A percentile compares a stretch with the other conserved stretches of the same genome.
These are phyloP conservation scores for Lanmaoa rubissima DNA, from an alignment of 768 basidiomycete genomes.

Conservation along the genomic window DNA sequence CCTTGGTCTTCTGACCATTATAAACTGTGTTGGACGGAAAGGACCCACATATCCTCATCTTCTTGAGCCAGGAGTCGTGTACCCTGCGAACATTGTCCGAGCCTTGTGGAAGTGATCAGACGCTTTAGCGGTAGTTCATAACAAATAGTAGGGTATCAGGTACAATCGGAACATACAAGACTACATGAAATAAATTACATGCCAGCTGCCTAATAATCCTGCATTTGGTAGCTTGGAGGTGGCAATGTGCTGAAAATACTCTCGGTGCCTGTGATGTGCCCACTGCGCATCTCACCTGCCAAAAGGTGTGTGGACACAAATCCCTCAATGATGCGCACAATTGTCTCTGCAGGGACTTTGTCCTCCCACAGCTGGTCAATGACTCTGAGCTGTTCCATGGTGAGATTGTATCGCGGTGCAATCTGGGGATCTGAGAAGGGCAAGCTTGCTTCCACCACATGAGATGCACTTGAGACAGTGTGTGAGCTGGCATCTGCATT, in stretches of 20 bases:
- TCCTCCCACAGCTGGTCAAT: slow-evolving; percentile 9
- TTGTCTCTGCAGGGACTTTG: slow-evolving; percentile 14
- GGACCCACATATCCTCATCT: no score
- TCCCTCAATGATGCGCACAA: slow-evolving; percentile 15
- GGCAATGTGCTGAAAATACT: slow-evolving; percentile 8
- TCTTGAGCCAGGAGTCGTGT: no score
- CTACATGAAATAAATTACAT: not conserved
- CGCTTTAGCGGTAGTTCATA: no score
- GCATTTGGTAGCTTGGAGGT: slow-evolving; percentile 24
- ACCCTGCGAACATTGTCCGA: no score
- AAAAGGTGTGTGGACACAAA: not conserved
- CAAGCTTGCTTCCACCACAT: not conserved
- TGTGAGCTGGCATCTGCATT: not conserved
- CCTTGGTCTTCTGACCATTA: no score
- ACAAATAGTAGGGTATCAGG: not conserved
- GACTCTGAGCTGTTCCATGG: slow-evolving; percentile 11
- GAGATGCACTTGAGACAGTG: not conserved
- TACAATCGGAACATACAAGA: not conserved
- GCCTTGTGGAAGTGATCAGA: no score
- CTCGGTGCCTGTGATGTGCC: not conserved
- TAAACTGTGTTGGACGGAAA: no score
- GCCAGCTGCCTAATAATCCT: not conserved
- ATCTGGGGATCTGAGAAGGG: not conserved
- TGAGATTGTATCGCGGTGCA: slow-evolving; percentile 5
- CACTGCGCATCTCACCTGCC: not conserved